These are phyloP conservation scores for Xylariaceae sp. DNA, from an alignment of 2,329 filamentous ascomycete genomes.

Conservation along the genomic window DNA sequence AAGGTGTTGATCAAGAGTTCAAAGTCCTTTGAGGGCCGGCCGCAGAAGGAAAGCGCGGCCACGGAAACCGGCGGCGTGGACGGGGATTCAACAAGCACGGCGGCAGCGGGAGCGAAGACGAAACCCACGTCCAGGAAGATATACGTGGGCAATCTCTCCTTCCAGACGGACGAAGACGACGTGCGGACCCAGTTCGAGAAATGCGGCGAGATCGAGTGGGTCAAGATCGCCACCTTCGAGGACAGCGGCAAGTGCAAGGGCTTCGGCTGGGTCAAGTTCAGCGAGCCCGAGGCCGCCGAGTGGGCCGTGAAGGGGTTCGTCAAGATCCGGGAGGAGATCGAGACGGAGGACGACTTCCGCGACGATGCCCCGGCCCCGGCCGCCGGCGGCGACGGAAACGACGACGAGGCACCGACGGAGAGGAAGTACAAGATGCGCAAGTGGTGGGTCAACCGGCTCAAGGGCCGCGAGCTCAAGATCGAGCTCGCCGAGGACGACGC, in stretches of 20 bases:
- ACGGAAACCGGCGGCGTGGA: slow-evolving; percentile 24
- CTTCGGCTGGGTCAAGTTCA: slow-evolving; percentile 91
- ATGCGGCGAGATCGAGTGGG: slow-evolving; percentile 75
- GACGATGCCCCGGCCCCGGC: too few relatives aligned
- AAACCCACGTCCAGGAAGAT: slow-evolving; percentile 62
- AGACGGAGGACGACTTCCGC: slow-evolving; percentile 55
- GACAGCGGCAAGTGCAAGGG: slow-evolving; percentile 98
- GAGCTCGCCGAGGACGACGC: slow-evolving; percentile 92
- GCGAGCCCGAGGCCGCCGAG: slow-evolving; percentile 65
- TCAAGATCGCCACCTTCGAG: slow-evolving; percentile 90
- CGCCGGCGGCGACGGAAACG: slow-evolving; percentile 36
- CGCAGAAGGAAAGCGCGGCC: slow-evolving; percentile 48
- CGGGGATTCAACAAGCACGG: slow-evolving; percentile 16
- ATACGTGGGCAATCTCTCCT: slow-evolving; percentile 86
- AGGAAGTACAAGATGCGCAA: slow-evolving; percentile 54
- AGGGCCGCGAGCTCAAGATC: slow-evolving; percentile 73
- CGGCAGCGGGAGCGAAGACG: slow-evolving; percentile 30
- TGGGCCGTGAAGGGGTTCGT: slow-evolving; percentile 76
- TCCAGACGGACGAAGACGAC: slow-evolving; percentile 73
- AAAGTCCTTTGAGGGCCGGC: slow-evolving; percentile 84
- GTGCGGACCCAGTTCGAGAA: slow-evolving; percentile 73
- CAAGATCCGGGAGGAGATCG: slow-evolving; percentile 57
- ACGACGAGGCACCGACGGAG: slow-evolving; percentile 36
- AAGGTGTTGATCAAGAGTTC: slow-evolving; percentile 89
- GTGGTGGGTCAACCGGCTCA: slow-evolving; percentile 80